Base-by-base conservation (phyloP, 257 asterid genomes). In the Salvia splendens region DNA sequence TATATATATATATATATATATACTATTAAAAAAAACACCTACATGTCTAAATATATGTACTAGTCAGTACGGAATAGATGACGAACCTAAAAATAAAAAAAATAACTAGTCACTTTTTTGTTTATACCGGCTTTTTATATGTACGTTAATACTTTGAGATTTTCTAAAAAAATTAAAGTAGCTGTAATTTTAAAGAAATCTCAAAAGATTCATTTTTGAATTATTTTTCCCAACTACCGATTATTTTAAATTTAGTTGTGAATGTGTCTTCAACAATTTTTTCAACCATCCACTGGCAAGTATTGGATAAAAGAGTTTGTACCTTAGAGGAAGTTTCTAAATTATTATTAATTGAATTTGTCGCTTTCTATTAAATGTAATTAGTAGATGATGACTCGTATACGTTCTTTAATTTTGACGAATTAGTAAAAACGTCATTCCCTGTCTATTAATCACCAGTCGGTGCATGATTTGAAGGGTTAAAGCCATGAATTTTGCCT, bases 401-500 rank as follows among this genome's bases (percentile, higher is more conserved):
- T 14, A 38, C 28, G 17, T 2, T 55, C 58, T 61, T 43, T 51
- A 69, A 43, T 20, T 57, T 58, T 69, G 20, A 58, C 41, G 42
- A 41, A 36, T 30, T 16, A 15, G 76, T 33, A 30, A 40, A 58
- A 24, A 66, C 53, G 62, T 66, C 69, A 58, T 30, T 67, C 45
- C 59, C 8, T 55, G 17, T 46, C 53, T 47, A 38, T 12, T 67
- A 51, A 59, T 60, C 52, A 67, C 9, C 49, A 66, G 32, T 55
- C 68, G 76, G 61, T 5, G 38, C 38, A 5, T 17, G 71, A 72
- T 68, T 63, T 65, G 75, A 68, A 72, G 52, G 58, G 8, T 66
- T 54, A 78, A 71, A 79, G 77, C 80, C 83, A 35, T 59, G 46
- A 67, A 54, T 70, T 70, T 50, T 35, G 80, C 72, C 61, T 35